A percentile compares a stretch with the other conserved stretches of the same genome.
phyloP scores from a whole-genome alignment of 2,329 filamentous ascomycete species.

The Coleophoma eucalyptorum region DNA sequence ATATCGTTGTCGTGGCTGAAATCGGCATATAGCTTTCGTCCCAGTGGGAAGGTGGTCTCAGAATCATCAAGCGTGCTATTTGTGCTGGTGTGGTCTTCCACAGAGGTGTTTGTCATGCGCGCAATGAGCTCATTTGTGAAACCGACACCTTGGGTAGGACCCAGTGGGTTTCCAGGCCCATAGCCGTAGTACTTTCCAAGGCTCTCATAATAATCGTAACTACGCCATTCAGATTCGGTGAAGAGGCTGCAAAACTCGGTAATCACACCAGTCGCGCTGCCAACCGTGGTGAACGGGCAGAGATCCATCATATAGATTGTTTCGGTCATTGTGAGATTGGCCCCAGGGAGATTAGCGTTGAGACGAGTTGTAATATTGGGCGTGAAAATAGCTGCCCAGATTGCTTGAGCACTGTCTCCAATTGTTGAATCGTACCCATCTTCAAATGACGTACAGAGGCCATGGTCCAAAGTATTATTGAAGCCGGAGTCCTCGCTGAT shows the following conservation, averaged over 20 bases:
- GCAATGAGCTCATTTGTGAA: conserved; percentile 86
- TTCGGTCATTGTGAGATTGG: conserved; percentile 58
- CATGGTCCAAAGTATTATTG: conserved; percentile 83
- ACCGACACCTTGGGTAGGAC: conserved; percentile 80
- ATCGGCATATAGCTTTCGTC: conserved; percentile 70
- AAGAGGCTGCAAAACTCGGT: conserved; percentile 79
- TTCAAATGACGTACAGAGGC: conserved; percentile 69
- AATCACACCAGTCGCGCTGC: conserved; percentile 47
- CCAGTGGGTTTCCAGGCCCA: conserved; percentile 71
- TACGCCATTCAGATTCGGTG: conserved; percentile 65
- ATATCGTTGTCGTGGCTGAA: conserved; percentile 93
- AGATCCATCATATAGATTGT: conserved; percentile 80
- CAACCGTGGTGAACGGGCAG: conserved; percentile 82
- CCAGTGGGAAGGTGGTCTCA: conserved; percentile 69
- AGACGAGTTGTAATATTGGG: conserved; percentile 65
- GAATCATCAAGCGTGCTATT: conserved; percentile 73
- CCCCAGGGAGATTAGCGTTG: conserved; percentile 64
- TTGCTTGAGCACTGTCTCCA: conserved; percentile 45
- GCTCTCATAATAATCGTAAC: conserved; percentile 78
- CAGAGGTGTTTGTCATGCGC: conserved; percentile 65
- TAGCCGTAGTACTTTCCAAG: conserved; percentile 85
- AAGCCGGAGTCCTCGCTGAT: conserved; percentile 62
- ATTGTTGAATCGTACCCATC: conserved; percentile 45
- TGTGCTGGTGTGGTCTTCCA: conserved; percentile 69
- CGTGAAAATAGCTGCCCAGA: conserved; percentile 62